Percentiles rank a stretch among this genome's conserved stretches.
Conservation (phyloP, 2,329 filamentous ascomycete species). For the Balansia obtecta region DNA sequence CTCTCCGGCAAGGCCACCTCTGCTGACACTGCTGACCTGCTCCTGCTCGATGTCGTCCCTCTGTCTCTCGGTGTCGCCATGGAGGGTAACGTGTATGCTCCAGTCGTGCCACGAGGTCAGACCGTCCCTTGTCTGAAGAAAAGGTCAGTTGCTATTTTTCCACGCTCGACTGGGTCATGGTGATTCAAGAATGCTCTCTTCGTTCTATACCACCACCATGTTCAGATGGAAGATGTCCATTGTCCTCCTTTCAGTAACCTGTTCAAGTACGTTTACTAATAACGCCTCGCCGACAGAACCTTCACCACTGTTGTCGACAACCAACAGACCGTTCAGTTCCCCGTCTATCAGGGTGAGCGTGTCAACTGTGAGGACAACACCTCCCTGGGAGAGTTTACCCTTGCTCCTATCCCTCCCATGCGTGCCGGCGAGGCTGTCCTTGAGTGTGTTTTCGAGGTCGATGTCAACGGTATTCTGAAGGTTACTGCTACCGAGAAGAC, state of each 20-base stretch:
- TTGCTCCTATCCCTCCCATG: constrained; percentile 80
- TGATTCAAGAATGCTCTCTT: too few relatives aligned
- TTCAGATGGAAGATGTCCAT: too few relatives aligned
- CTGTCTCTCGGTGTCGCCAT: constrained; percentile 97
- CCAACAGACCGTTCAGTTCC: constrained; percentile 65
- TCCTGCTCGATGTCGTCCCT: constrained; percentile 91
- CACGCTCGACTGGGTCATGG: background rate
- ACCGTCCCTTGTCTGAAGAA: constrained; percentile 77
- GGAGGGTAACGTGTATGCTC: constrained; percentile 98
- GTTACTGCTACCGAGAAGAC: constrained; percentile 99
- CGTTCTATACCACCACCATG: too few relatives aligned
- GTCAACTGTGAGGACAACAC: constrained; percentile 99
- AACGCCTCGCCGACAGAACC: constrained; percentile 28
- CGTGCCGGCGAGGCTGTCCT: constrained; percentile 91
- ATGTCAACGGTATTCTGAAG: constrained; percentile 99
- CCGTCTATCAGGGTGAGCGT: constrained; percentile 90
- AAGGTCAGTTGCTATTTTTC: constrained; percentile 10
- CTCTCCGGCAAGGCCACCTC: constrained; percentile 96
- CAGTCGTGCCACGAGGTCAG: constrained; percentile 66
- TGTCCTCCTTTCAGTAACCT: background rate
- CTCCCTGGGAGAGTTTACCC: constrained; percentile 90
- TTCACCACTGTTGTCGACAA: constrained; percentile 77
- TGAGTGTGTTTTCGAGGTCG: constrained; percentile 97
- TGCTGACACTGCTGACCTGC: constrained; percentile 84
- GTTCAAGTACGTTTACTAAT: background rate